Conservation (phyloP, 345 rosid genomes). For the Salix exigua region DNA sequence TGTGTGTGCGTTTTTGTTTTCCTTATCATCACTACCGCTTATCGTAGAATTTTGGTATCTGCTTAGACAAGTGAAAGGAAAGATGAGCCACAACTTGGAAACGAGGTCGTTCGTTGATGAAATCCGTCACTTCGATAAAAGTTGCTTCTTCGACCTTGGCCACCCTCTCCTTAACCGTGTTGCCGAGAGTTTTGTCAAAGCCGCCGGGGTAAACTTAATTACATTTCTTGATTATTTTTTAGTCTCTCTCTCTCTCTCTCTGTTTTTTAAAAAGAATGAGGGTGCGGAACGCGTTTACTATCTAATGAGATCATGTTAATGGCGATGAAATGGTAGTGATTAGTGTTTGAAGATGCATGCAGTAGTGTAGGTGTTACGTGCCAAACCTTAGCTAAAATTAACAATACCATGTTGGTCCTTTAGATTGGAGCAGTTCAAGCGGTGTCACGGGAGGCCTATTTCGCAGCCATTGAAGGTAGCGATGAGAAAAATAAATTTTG, state of each 20-base stretch:
- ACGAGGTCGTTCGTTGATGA: conserved; percentile 47
- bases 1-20: background rate
- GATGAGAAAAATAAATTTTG: background rate
- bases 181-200: conserved; percentile 82
- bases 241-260: too few species aligned
- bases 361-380: background rate
- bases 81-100: conserved; percentile 34
- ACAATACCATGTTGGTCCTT: background rate
- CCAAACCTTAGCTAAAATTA: background rate
- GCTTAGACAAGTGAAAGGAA: too few species aligned
- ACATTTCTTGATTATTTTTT: background rate
- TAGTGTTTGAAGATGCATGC: background rate
- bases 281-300: too few species aligned
- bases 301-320: too few species aligned
- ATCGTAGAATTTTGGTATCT: background rate
- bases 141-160: conserved; percentile 69
- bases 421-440: conserved; percentile 92
- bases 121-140: conserved; percentile 52
- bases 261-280: too few species aligned
- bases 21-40: too few species aligned
- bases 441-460: conserved; percentile 70
- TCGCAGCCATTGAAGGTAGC: conserved; percentile 58
- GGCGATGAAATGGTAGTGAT: background rate
- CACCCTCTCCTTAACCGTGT: conserved; percentile 94
- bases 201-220: conserved; percentile 58